Base-by-base conservation (phyloP, 1,284 basidiomycete genomes). In the Taiwanofungus camphoratus region DNA sequence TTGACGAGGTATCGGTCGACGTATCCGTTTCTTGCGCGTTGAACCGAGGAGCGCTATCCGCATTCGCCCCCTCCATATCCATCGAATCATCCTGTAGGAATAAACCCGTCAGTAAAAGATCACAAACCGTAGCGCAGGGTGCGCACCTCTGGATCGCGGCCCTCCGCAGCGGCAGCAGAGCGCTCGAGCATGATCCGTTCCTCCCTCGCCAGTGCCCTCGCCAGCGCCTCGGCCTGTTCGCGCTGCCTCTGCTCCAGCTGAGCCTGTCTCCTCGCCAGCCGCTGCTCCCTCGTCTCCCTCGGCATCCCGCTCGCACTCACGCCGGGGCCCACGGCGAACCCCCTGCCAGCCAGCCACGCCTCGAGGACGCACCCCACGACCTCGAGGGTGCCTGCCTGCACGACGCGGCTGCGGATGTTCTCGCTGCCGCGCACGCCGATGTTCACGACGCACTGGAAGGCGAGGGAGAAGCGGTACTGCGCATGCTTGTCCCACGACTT, bases 401-500 rank as follows among this genome's bases (percentile, higher is more conserved):
- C 96, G 16, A 99, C 94, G 3, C 94, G 75, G 43, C 87, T 89
- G 33, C 95, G 75, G 54, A 95, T 93, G 20, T 80, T 77, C 63
- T 99, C 95, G 51, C 83, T 91, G n/a, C 96, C 96, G 29, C 95
- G 76, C 0, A 99, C 94, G 36, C 96, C 95, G 54, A 99, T 93
- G 65, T 99, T 98, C 54, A 96, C 93, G 35, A 98, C 85, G 60
- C 92, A 97, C 60, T 98, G 94, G 61, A 99, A 96, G 0, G 95
- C 95, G 41, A 95, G 78, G 0, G 83, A 85, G 61, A 95, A 95
- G 8, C 87, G 79, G 51, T 90, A 85, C 0, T 88, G 86, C 31
- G 89, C 84, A 55, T 89, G 84, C 49, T 87, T 88, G 65, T 93
- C 89, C 52, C 82, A 87, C 2, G 66, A 65, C 45, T 73, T 74